A percentile compares a stretch with the other conserved stretches of the same genome.
phyloP scores from a whole-genome alignment of 2,329 filamentous ascomycete species.

The Trichoderma koningiopsis region DNA sequence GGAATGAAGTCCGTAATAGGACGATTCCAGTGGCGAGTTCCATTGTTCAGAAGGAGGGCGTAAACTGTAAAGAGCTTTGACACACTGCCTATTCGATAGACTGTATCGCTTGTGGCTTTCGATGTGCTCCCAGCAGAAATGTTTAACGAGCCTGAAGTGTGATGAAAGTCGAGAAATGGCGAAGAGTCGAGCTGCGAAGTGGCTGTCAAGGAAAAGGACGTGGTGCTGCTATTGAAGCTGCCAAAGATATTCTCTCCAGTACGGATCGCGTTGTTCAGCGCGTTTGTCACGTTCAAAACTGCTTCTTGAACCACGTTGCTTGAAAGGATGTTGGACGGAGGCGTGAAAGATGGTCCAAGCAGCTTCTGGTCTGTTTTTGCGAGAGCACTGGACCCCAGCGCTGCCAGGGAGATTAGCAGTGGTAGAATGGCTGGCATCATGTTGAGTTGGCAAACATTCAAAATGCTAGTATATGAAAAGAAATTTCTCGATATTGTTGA shows the following conservation, averaged over 20 bases:
- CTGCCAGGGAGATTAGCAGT: neutral
- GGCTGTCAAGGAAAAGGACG: conserved; percentile 25
- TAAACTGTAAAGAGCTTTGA: conserved; percentile 37
- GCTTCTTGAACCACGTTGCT: neutral
- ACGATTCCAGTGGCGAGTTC: conserved; percentile 30
- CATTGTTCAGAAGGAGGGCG: conserved; percentile 31
- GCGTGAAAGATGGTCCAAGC: conserved; percentile 15
- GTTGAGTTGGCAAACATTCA: neutral
- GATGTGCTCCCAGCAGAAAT: conserved; percentile 26
- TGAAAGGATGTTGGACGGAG: neutral
- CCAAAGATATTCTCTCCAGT: conserved; percentile 20
- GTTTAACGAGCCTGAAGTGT: conserved; percentile 25
- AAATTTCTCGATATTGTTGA: neutral
- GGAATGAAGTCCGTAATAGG: conserved; percentile 35
- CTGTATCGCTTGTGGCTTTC: conserved; percentile 27
- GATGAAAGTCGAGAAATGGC: conserved; percentile 25
- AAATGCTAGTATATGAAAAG: fast-evolving
- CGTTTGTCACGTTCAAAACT: neutral
- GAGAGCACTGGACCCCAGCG: neutral
- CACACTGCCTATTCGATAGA: conserved; percentile 36
- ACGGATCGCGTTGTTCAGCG: conserved; percentile 9
- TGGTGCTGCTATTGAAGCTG: conserved; percentile 19
- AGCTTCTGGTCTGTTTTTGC: conserved; percentile 19
- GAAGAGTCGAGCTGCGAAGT: conserved; percentile 15
- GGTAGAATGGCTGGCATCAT: neutral